These are phyloP conservation scores for Podaxis carcinomalis DNA, from an alignment of 768 basidiomycete species.

Conservation along the genomic window DNA sequence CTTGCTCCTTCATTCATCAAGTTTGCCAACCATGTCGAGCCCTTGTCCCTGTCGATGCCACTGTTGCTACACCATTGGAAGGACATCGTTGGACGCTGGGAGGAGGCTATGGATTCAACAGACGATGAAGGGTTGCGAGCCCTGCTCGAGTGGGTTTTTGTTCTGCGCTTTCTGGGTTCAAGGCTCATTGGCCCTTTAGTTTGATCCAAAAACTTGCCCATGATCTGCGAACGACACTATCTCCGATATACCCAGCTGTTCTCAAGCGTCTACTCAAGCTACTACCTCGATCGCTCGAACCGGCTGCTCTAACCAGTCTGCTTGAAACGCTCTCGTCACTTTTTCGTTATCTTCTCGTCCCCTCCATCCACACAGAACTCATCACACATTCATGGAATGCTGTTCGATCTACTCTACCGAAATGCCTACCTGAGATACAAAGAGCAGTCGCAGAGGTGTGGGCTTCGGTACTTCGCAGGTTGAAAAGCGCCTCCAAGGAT, in stretches of 20 bases:
- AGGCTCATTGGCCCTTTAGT: slow-evolving; percentile 31
- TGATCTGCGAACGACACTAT: slow-evolving; percentile 75
- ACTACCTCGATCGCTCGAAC: slow-evolving; percentile 54
- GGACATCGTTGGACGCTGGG: slow-evolving; percentile 65
- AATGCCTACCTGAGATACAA: slow-evolving; percentile 68
- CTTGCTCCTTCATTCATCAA: slow-evolving; percentile 69
- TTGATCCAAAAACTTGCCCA: slow-evolving; percentile 75
- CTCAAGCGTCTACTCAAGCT: slow-evolving; percentile 52
- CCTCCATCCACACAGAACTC: slow-evolving; percentile 50
- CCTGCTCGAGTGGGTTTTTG: slow-evolving; percentile 63
- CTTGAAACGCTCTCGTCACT: slow-evolving; percentile 64
- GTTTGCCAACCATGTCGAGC: slow-evolving; percentile 59
- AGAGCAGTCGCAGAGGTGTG: slow-evolving; percentile 83
- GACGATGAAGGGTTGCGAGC: slow-evolving; percentile 72
- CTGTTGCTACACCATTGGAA: slow-evolving; percentile 78
- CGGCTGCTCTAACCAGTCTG: slow-evolving; percentile 55
- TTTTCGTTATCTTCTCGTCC: slow-evolving; percentile 72
- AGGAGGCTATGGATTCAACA: slow-evolving; percentile 46
- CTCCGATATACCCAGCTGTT: slow-evolving; percentile 55
- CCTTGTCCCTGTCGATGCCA: slow-evolving; percentile 71
- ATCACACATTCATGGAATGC: slow-evolving; percentile 58
- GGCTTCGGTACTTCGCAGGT: slow-evolving; percentile 70
- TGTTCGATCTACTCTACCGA: slow-evolving; percentile 46
- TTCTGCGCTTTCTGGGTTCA: neutral
- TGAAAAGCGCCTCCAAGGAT: slow-evolving; percentile 58